Percentiles rank a stretch among this genome's conserved stretches.
Conservation (phyloP, 768 basidiomycete genomes). For the Agrocybe praecox region DNA sequence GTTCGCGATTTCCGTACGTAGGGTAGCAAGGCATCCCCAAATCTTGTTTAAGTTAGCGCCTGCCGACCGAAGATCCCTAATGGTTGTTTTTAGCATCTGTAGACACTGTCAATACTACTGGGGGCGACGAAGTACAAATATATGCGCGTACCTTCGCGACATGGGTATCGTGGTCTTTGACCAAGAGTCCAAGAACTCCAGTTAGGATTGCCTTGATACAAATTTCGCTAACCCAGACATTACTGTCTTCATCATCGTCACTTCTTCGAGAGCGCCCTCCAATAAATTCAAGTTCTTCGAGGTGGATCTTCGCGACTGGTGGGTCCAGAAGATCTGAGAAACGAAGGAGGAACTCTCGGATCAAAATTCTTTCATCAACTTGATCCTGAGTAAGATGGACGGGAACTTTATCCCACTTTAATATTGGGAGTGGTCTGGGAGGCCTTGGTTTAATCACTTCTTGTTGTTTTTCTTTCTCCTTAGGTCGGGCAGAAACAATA, state of each 20-base stretch:
- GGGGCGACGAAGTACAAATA: background rate
- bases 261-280: conserved; percentile 32
- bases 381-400: conserved; percentile 44
- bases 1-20: conserved; percentile 39
- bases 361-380: conserved; percentile 63
- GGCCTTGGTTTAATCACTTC: conserved; percentile 6
- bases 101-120: conserved; percentile 6
- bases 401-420: conserved; percentile 57
- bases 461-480: conserved; percentile 1
- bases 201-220: conserved; percentile 67
- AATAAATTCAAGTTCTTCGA: conserved; percentile 68
- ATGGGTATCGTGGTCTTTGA: conserved; percentile 40
- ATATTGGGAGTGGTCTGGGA: conserved; percentile 36
- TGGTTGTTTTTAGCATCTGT: conserved; percentile 45
- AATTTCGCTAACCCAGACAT: conserved; percentile 65
- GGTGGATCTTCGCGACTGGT: conserved; percentile 40
- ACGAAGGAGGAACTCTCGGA: conserved; percentile 75
- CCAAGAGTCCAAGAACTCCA: conserved; percentile 59
- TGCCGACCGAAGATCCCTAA: conserved; percentile 53
- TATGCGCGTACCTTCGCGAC: conserved; percentile 34
- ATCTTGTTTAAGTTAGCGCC: conserved; percentile 64
- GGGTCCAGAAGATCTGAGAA: conserved; percentile 57
- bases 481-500: background rate
- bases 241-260: conserved; percentile 42
- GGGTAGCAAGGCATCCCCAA: conserved; percentile 54